Evolutionary conservation across 805 yeast genomes (phyloP).

Genomic region (Sungouiozyma ichnusensis): DNA sequence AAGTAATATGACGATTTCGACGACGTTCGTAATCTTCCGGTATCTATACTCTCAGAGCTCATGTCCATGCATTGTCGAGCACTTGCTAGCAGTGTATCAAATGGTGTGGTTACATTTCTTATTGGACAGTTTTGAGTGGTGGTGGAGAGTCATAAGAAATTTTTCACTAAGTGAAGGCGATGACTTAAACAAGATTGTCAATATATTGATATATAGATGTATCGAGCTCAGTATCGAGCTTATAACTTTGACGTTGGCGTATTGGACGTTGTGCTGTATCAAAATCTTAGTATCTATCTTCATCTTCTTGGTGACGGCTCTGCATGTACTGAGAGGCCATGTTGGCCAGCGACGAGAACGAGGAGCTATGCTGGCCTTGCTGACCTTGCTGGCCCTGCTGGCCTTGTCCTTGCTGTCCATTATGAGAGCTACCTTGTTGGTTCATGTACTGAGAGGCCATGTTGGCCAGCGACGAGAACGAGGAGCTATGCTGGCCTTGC

Average conservation of each 20-base stretch:
- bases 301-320: neutral
- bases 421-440: constrained; percentile 2
- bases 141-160: no score
- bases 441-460: neutral
- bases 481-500: neutral
- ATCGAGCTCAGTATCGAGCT: no score
- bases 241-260: no score
- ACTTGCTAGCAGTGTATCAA: no score
- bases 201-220: neutral
- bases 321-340: neutral
- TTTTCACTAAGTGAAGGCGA: neutral
- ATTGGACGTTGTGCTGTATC: no score
- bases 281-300: neutral
- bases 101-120: no score
- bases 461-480: neutral
- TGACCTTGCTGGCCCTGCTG: constrained; percentile 1
- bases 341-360: neutral
- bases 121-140: no score
- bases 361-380: neutral
- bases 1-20: neutral
- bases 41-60: neutral
- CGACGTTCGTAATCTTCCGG: neutral
- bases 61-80: neutral
- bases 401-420: constrained; percentile 1
- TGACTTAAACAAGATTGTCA: neutral